Conservation (phyloP, 345 rosid genomes). For the Euphorbia pulcherrima region DNA sequence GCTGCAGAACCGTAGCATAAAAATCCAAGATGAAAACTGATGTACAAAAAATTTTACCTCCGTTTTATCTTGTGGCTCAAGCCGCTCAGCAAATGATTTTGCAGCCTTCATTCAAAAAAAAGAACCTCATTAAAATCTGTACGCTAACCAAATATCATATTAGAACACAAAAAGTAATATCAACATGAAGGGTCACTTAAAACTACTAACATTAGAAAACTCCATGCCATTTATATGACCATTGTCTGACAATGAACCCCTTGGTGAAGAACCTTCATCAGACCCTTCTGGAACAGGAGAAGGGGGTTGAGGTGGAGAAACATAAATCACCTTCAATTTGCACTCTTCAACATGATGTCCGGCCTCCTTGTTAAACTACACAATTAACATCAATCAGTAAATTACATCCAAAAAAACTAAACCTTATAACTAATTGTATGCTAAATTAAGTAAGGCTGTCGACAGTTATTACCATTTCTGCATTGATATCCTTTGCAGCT, state of each 20-base stretch:
- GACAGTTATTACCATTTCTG: constrained; percentile 52
- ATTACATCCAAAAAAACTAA: constrained; percentile 13
- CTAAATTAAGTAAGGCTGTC: neutral
- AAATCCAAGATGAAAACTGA: neutral
- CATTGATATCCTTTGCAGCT: constrained; percentile 53
- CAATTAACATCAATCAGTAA: constrained; percentile 4
- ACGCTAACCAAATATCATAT: neutral
- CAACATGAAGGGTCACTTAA: neutral
- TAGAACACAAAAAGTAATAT: neutral
- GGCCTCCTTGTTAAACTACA: constrained; percentile 68
- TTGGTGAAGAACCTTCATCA: constrained; percentile 70
- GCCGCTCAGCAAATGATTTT: constrained; percentile 35
- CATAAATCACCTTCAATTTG: constrained; percentile 67
- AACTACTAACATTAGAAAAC: constrained; percentile 44
- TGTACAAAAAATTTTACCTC: constrained; percentile 45
- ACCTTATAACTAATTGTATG: neutral
- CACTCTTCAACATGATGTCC: constrained; percentile 71
- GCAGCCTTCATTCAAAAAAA: constrained; percentile 40
- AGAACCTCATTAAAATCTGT: constrained; percentile 14
- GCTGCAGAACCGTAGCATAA: neutral
- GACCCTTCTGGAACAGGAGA: constrained; percentile 77
- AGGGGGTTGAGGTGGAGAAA: constrained; percentile 70
- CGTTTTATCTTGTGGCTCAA: constrained; percentile 47
- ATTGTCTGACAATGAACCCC: constrained; percentile 59
- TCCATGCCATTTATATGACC: constrained; percentile 51